A percentile compares a stretch with the other conserved stretches of the same genome.
Evolutionary conservation across 495 filamentous ascomycete genomes (phyloP).

Genomic region (Choiromyces venosus): DNA sequence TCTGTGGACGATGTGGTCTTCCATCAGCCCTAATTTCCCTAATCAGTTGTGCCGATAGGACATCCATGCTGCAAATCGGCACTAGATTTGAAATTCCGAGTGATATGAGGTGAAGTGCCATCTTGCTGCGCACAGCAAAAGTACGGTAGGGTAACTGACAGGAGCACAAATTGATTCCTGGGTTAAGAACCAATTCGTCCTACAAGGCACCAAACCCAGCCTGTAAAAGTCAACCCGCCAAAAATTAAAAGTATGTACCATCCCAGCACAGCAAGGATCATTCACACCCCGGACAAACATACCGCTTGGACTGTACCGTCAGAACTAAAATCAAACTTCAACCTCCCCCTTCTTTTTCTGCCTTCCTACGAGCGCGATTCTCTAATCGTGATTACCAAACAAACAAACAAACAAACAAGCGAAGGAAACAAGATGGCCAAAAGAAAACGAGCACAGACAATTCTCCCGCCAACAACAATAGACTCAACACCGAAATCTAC

Average conservation of each 20-base stretch:
- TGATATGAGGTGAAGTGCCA: neutral
- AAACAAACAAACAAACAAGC: neutral
- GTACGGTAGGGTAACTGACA: neutral
- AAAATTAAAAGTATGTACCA: no score
- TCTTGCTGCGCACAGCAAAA: no score
- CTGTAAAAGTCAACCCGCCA: neutral
- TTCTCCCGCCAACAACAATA: neutral
- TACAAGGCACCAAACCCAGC: neutral
- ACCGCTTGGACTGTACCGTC: no score
- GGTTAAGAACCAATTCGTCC: neutral
- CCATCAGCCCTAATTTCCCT: neutral
- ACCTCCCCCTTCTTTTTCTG: no score
- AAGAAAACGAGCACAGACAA: neutral
- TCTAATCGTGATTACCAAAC: neutral
- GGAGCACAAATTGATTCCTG: neutral
- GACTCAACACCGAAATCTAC: neutral
- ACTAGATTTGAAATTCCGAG: neutral
- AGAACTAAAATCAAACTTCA: neutral
- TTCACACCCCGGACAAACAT: neutral
- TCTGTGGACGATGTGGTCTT: neutral
- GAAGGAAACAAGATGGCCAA: neutral
- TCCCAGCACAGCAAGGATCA: no score
- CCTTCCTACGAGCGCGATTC: neutral
- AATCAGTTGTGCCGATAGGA: neutral
- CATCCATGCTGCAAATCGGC: neutral